Percentiles rank a stretch among this genome's conserved stretches.
phyloP scores from a whole-genome alignment of 108 stramenopile genomes.

The Poteriospumella lacustris region DNA sequence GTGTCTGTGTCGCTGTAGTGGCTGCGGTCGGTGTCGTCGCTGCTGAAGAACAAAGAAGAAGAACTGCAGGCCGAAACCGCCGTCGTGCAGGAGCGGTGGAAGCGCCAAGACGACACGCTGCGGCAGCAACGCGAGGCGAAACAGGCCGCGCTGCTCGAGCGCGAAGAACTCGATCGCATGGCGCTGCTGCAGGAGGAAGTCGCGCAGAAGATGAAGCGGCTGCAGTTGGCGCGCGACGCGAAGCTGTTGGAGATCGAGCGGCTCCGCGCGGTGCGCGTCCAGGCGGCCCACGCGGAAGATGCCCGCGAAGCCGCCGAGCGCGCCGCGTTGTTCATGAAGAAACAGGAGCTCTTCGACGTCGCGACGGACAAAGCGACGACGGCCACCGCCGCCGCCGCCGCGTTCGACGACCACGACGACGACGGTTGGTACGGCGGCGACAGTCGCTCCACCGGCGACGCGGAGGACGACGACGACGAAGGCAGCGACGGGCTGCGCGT shows the following conservation, averaged over 20 bases:
- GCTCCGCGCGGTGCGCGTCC: not conserved
- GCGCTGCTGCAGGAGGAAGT: not conserved
- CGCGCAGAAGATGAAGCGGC: not conserved
- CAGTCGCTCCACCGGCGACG: too few species aligned
- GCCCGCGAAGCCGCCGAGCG: not conserved
- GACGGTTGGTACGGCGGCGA: too few species aligned
- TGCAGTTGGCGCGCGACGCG: not conserved
- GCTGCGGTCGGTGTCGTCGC: not conserved
- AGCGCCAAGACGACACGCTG: not conserved
- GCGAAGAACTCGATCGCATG: not conserved
- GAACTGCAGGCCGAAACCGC: not conserved
- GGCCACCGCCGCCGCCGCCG: not conserved
- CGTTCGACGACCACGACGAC: too few species aligned
- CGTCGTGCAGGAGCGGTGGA: not conserved
- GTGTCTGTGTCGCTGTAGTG: too few species aligned
- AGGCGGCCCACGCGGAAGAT: not conserved
- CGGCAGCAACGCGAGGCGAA: not conserved
- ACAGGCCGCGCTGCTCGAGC: too few species aligned
- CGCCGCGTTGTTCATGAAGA: not conserved
- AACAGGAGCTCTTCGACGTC: not conserved
- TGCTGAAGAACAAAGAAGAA: not conserved
- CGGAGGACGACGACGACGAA: too few species aligned
- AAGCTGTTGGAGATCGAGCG: not conserved
- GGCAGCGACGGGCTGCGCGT: too few species aligned
- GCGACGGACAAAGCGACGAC: not conserved